Evolutionary conservation across 148 eudicot species (phyloP).

Genomic region (Persicaria tinctoria): DNA sequence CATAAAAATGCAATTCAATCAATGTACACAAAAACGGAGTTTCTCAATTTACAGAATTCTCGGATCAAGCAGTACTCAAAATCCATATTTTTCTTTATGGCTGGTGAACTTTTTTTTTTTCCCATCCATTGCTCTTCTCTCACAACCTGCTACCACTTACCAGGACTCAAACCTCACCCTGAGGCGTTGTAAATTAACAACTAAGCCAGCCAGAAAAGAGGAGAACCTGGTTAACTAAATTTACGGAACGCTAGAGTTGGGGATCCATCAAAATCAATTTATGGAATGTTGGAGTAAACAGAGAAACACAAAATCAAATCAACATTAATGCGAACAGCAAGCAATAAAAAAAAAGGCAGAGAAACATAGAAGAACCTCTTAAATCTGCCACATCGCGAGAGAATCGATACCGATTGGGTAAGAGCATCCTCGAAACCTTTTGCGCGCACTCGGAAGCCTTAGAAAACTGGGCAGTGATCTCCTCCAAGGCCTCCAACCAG

Average conservation of each 20-base stretch:
- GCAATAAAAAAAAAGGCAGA: slow-evolving; percentile 3
- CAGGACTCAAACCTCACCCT: too few relatives aligned
- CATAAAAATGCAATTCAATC: background rate
- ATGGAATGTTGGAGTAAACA: background rate
- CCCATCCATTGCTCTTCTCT: too few relatives aligned
- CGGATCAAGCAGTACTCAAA: too few relatives aligned
- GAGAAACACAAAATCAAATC: background rate
- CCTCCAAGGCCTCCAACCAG: slow-evolving; percentile 57
- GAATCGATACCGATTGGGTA: slow-evolving; percentile 74
- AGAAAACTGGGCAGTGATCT: slow-evolving; percentile 77
- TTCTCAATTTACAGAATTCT: too few relatives aligned
- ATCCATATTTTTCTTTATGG: too few relatives aligned
- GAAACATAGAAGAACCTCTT: slow-evolving; percentile 43
- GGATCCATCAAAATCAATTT: background rate
- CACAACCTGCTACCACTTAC: too few relatives aligned
- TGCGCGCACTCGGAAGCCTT: slow-evolving; percentile 80
- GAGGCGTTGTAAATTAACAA: too few relatives aligned
- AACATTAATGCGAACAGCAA: background rate
- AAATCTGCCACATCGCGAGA: slow-evolving; percentile 85
- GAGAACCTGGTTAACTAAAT: too few relatives aligned
- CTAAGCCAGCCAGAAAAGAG: too few relatives aligned
- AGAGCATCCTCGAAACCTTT: slow-evolving; percentile 86
- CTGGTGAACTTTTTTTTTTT: too few relatives aligned
- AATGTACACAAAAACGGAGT: background rate
- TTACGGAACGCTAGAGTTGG: too few relatives aligned